Evolutionary conservation across 2,329 filamentous ascomycete genomes (phyloP), one percentile per base, ranked within the genome.

Genomic region (Aspergillus ruber): DNA sequence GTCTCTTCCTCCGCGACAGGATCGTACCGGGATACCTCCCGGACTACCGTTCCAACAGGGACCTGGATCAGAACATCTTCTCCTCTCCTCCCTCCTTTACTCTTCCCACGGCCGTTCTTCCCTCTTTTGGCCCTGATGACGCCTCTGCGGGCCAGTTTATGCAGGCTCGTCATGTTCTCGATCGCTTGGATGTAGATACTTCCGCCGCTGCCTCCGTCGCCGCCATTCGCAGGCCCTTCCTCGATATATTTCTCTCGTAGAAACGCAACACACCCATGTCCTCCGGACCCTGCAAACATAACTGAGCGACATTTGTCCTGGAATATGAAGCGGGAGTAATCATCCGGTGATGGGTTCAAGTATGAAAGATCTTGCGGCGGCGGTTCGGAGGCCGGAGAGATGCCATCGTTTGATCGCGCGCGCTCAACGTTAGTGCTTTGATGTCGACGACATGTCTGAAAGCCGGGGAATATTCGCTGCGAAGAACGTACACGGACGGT

Each of bases 111-210:
- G 38, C 73, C 73, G 48, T 73, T 74, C 44, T 63, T 70, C 2
- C 73, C 74, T 36, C 71, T 60, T 9, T 65, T 65, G 20, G 72
- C 73, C 51, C 68, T 70, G 43, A 75, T 69, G 47, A 89, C 80
- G 2, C 88, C 83, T 56, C 85, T 77, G 36, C 91, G 79, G 1
- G 88, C 85, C 8, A 98, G 76, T 71, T 96, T 97, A 71, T 97
- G 90, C 51, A 98, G 72, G 45, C 89, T 95, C 0, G 90, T 97
- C 69, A 97, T 87, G 50, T 90, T 89, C 46, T 86, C 83, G 1
- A 95, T 83, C 6, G 93, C 90, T 70, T 97, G 91, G 49, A 98
- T 94, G 67, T 95, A 97, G 56, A 98, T 77, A 59, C 86, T 94
- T 35, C 93, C 93, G 52, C 93, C 93, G 47, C 83, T 86, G 4